Conservation (phyloP, 768 basidiomycete genomes). For the Trametes cinnabarina region DNA sequence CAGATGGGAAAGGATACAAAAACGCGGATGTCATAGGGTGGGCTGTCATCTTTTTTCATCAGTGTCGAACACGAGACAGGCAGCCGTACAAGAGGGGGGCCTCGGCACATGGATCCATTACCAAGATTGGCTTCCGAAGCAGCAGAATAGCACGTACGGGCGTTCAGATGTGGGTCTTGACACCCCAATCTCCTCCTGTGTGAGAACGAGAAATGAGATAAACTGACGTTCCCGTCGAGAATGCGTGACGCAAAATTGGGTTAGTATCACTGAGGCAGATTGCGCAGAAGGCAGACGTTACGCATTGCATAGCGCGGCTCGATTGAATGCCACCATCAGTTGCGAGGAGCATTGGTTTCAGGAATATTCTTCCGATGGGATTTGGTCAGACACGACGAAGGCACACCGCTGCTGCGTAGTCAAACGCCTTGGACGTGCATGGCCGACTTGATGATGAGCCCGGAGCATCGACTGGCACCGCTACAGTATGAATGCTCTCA, state of each 20-base stretch:
- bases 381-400: too few species aligned
- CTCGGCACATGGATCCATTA: background rate
- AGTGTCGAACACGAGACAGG: background rate
- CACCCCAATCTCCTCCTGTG: background rate
- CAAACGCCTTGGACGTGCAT: too few species aligned
- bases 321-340: too few species aligned
- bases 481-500: too few species aligned
- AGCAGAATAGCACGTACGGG: background rate
- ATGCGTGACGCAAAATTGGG: background rate
- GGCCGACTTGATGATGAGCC: too few species aligned
- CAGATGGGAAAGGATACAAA: conserved; percentile 2
- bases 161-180: background rate
- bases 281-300: too few species aligned
- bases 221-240: background rate
- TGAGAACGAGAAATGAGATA: background rate
- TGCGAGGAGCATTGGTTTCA: too few species aligned
- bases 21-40: background rate
- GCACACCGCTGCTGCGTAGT: too few species aligned
- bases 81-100: background rate
- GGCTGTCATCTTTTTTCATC: background rate
- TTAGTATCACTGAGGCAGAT: background rate
- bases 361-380: too few species aligned
- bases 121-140: background rate
- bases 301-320: too few species aligned
- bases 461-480: too few species aligned